Evolutionary conservation across 2,329 filamentous ascomycete genomes (phyloP).

Genomic region (Fusarium algeriense): DNA sequence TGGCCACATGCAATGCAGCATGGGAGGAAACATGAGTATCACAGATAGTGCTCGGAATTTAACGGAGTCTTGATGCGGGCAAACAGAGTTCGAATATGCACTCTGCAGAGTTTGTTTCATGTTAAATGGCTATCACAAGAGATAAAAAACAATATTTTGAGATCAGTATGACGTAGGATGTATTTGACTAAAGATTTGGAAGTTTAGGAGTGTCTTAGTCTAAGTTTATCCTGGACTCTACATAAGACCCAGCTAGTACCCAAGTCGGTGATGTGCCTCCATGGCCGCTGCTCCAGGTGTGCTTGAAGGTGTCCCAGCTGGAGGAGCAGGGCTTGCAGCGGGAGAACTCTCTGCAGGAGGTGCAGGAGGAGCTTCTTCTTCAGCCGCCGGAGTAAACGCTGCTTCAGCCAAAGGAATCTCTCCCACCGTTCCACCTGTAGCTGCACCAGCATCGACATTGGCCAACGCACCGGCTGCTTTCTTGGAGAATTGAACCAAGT

Average conservation of each 20-base stretch:
- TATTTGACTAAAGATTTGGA: background rate
- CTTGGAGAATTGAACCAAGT: constrained; percentile 36
- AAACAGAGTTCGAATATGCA: background rate
- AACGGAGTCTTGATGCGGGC: background rate
- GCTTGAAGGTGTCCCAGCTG: background rate
- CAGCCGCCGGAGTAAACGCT: constrained; percentile 38
- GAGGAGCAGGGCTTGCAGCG: background rate
- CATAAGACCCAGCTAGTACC: background rate
- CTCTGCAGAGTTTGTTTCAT: too few relatives aligned
- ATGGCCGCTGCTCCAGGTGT: background rate
- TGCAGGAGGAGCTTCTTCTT: constrained; percentile 15
- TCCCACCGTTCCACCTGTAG: constrained; percentile 40
- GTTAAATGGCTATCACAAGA: background rate
- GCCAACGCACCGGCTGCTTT: constrained; percentile 30
- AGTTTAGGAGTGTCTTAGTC: accelerated
- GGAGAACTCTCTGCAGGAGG: constrained; percentile 15
- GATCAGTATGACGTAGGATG: background rate
- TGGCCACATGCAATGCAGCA: background rate
- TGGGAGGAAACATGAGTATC: accelerated
- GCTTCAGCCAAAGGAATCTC: constrained; percentile 39
- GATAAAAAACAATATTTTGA: too few relatives aligned
- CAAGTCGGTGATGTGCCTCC: background rate
- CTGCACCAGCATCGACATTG: constrained; percentile 36
- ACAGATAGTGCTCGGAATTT: background rate
- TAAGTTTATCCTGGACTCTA: background rate